Evolutionary conservation across 495 filamentous ascomycete species (phyloP).

Genomic region (Daldinia vernicosa): DNA sequence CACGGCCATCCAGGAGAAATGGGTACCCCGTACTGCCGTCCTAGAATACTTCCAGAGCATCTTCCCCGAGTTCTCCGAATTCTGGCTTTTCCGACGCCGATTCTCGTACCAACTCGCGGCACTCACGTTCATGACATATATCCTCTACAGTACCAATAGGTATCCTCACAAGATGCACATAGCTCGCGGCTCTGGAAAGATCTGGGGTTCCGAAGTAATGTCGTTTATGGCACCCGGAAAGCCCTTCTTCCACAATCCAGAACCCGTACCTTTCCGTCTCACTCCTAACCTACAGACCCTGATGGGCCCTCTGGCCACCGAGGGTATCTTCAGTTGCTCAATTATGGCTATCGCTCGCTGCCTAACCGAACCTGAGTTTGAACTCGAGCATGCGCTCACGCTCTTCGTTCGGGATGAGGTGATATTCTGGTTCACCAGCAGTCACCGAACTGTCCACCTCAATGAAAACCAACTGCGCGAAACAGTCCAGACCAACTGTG

Average conservation of each 20-base stretch:
- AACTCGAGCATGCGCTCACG: slow-evolving; percentile 90
- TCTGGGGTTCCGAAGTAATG: slow-evolving; percentile 96
- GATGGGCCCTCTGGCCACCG: slow-evolving; percentile 93
- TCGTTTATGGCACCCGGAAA: slow-evolving; percentile 80
- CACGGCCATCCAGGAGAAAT: slow-evolving; percentile 88
- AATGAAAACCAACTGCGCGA: slow-evolving; percentile 80
- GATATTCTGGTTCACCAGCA: slow-evolving; percentile 93
- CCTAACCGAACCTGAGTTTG: slow-evolving; percentile 88
- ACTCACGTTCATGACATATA: slow-evolving; percentile 97
- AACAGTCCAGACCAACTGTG: slow-evolving; percentile 85
- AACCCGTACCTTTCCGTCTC: slow-evolving; percentile 95
- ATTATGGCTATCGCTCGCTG: slow-evolving; percentile 96
- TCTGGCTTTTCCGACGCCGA: slow-evolving; percentile 97
- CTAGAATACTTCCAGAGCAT: slow-evolving; percentile 90
- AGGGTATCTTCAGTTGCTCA: slow-evolving; percentile 90
- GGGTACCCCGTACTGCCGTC: slow-evolving; percentile 80
- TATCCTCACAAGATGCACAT: slow-evolving; percentile 96
- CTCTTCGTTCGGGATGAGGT: slow-evolving; percentile 98
- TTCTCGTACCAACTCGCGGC: slow-evolving; percentile 97
- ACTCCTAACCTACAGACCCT: slow-evolving; percentile 95
- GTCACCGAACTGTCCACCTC: slow-evolving; percentile 68
- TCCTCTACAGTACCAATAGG: slow-evolving; percentile 92
- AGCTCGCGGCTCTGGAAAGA: slow-evolving; percentile 85
- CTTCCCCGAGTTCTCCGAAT: slow-evolving; percentile 89
- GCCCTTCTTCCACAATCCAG: slow-evolving; percentile 91